Evolutionary conservation across 805 yeast species (phyloP), one percentile per base, ranked within the genome.

Genomic region (Kodamaea kaohsiungensis): DNA sequence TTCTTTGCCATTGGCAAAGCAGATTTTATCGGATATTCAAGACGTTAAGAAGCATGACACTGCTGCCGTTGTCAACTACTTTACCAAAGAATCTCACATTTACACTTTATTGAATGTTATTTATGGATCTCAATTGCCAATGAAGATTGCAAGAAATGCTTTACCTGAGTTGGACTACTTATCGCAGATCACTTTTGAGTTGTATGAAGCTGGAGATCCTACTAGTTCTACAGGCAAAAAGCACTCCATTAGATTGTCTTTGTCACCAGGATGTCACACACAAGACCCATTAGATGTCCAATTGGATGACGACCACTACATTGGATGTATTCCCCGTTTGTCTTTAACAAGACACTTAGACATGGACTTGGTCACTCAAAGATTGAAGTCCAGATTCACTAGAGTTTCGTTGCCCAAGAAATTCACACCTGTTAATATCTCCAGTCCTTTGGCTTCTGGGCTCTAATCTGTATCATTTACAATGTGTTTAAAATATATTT

Each of bases 211-310:
- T 43, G 85, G 84, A 30, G 95, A 89, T 59, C 79, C 82, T 37
- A 64, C 60, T 12, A 75, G 80, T 38, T 77, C 81, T 8, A 86
- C 87, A 7, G 85, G 84, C 51, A 89, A 90, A 70, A 87, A 89
- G 64, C 97, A 93, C 68, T 88, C 97, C 4, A 88, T 95, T 53
- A 81, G 98, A 64, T 79, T 95, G 56, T 87, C 93, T n/a, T 79
- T 95, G 61, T 89, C 97, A 4, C 98, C 99, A 1, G 99, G 99
- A 17, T 95, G 99, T 71, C 98, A 95, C 72, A 92, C 98, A 0
- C 96, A 91, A 65, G 97, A 93, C 70, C 99, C 99, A 25, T 79
- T 95, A 59, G 99, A 95, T 72, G 96, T 96, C 46, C 97, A 93
- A 70, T 78, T 95, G 47, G 99, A 95, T 72, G 93, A 91, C 46